Conservation (phyloP, 1,139 yeast species). For the Saccharomyces hybrid region DNA sequence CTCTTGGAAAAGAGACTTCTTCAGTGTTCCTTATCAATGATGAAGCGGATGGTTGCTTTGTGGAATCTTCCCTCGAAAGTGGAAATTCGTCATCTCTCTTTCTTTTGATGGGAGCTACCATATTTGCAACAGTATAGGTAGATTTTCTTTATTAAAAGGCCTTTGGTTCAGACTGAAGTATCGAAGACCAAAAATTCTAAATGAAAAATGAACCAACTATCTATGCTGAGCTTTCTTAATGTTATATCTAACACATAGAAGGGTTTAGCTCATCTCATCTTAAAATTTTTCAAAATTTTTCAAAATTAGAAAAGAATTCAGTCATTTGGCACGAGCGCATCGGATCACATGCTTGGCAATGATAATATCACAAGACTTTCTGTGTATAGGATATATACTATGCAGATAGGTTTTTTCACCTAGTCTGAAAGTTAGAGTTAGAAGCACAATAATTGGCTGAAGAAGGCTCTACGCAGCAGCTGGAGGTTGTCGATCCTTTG, state of each 20-base stretch:
- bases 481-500: neutral
- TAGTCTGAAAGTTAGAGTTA: neutral
- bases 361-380: too few relatives aligned
- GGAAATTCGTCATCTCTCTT: constrained; percentile 37
- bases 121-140: constrained; percentile 1
- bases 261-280: neutral
- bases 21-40: constrained; percentile 28
- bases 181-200: neutral
- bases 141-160: neutral
- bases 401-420: neutral
- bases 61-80: constrained; percentile 33
- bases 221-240: neutral
- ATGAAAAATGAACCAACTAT: neutral
- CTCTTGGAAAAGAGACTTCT: constrained; percentile 88
- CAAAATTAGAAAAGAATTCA: neutral
- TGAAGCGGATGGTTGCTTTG: constrained; percentile 32
- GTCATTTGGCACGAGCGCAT: neutral
- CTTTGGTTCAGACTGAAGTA: neutral
- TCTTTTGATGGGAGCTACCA: constrained; percentile 29
- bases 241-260: neutral
- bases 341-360: neutral
- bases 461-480: neutral
- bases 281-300: neutral
- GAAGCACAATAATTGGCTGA: neutral
- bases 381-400: neutral